A percentile compares a stretch with the other conserved stretches of the same genome.
Conservation (phyloP, 805 yeast genomes). For the Candida golubevii region DNA sequence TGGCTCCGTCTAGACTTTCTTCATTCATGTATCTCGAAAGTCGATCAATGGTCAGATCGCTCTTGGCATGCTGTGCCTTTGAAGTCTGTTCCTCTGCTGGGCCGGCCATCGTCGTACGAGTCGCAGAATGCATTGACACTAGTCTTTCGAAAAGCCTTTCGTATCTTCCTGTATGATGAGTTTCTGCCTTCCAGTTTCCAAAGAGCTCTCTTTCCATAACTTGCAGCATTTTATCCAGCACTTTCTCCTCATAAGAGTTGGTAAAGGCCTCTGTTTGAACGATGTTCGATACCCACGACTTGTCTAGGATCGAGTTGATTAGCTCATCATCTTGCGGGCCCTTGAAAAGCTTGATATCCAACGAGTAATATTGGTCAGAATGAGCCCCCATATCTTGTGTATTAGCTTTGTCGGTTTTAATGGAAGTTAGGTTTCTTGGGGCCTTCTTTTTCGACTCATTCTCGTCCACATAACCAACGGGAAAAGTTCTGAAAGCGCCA, state of each 20-base stretch:
- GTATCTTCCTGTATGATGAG: not conserved
- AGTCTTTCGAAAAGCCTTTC: constrained; percentile 6
- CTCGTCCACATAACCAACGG: constrained; percentile 27
- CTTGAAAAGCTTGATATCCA: constrained; percentile 58
- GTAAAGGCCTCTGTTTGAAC: constrained; percentile 1
- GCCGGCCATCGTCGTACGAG: not conserved
- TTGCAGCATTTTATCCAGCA: constrained; percentile 1
- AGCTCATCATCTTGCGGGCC: constrained; percentile 47
- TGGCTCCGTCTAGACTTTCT: not conserved
- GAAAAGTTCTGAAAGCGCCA: constrained; percentile 82
- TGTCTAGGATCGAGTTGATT: constrained; percentile 18
- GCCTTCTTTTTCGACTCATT: constrained; percentile 2
- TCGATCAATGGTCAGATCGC: not conserved
- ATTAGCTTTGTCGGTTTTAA: constrained; percentile 17
- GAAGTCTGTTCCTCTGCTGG: not conserved
- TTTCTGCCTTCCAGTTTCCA: not conserved
- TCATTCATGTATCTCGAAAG: not conserved
- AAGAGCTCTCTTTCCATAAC: not conserved
- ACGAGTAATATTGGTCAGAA: constrained; percentile 61
- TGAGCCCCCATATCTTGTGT: constrained; percentile 68
- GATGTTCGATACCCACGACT: constrained; percentile 22
- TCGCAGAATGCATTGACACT: not conserved
- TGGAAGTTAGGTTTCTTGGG: not conserved
- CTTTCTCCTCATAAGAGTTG: constrained; percentile 5
- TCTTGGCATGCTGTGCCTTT: not conserved